These are phyloP conservation scores for Tirmania nivea DNA, from an alignment of 495 filamentous ascomycete genomes.

Conservation along the genomic window DNA sequence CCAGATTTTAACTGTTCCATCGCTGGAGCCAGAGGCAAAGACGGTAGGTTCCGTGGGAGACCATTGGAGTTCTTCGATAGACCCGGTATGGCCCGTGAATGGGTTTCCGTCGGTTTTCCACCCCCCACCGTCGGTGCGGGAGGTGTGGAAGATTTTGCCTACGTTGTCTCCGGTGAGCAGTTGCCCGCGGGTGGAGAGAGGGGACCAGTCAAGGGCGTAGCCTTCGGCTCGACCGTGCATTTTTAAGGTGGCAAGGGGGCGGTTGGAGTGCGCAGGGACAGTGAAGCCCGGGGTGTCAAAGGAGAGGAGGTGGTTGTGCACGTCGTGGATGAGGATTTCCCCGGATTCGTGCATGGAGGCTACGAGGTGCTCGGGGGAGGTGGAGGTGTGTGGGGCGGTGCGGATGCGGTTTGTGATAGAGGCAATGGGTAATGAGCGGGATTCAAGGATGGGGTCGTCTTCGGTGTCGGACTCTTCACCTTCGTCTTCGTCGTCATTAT, in stretches of 20 bases:
- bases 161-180: slow-evolving; percentile 80
- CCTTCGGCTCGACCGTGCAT: slow-evolving; percentile 74
- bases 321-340: slow-evolving; percentile 77
- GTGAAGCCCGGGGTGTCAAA: slow-evolving; percentile 73
- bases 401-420: slow-evolving; percentile 87
- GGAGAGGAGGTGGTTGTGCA: slow-evolving; percentile 62
- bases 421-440: slow-evolving; percentile 60
- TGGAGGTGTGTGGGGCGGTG: slow-evolving; percentile 39
- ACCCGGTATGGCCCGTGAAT: slow-evolving; percentile 61
- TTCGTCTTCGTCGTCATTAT: slow-evolving; percentile 39
- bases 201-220: slow-evolving; percentile 90
- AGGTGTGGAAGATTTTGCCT: slow-evolving; percentile 71
- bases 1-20: slow-evolving; percentile 89
- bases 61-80: slow-evolving; percentile 92
- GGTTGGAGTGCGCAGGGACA: slow-evolving; percentile 59
- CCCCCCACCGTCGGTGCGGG: slow-evolving; percentile 61
- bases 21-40: slow-evolving; percentile 77
- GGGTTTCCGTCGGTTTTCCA: slow-evolving; percentile 66
- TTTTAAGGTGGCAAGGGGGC: slow-evolving; percentile 63
- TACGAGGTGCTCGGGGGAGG: slow-evolving; percentile 49
- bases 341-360: slow-evolving; percentile 80
- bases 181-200: slow-evolving; percentile 62
- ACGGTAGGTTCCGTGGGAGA: slow-evolving; percentile 76
- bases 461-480: slow-evolving; percentile 15
- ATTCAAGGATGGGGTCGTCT: slow-evolving; percentile 55